Percentiles rank a stretch among this genome's conserved stretches.
Conservation (phyloP, 108 stramenopile genomes). For the Aurantiochytrium sp. region DNA sequence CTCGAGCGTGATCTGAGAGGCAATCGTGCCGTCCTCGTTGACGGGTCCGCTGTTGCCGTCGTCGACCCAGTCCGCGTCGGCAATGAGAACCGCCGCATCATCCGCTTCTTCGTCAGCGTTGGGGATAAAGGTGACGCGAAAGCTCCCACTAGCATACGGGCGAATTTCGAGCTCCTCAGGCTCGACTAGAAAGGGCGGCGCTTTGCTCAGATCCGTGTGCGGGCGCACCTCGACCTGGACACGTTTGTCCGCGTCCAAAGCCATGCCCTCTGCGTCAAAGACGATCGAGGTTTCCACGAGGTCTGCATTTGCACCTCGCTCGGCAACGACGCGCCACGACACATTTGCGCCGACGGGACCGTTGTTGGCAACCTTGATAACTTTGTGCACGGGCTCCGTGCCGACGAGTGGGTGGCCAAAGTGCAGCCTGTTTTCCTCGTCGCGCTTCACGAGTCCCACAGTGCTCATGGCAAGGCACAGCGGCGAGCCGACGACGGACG, state of each 20-base stretch:
- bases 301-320: not conserved
- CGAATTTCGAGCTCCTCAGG: not conserved
- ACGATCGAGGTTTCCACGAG: not conserved
- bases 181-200: constrained; percentile 6
- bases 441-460: constrained; percentile 33
- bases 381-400: not conserved
- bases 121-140: not conserved
- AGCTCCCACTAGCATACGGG: not conserved
- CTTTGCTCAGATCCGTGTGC: not conserved
- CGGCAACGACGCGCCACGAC: not conserved
- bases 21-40: not conserved
- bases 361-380: not conserved
- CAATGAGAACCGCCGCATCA: not conserved
- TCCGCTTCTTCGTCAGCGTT: not conserved
- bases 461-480: constrained; percentile 40
- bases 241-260: not conserved
- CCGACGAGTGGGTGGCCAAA: constrained; percentile 1
- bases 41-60: not conserved
- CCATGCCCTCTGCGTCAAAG: not conserved
- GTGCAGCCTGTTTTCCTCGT: not conserved
- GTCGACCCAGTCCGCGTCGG: not conserved
- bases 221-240: not conserved
- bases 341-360: not conserved
- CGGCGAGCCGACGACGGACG: constrained; percentile 41
- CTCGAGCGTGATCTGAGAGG: not conserved